These are phyloP conservation scores for Wallacemonas sp. DNA, from an alignment of 208 protist species.

Conservation along the genomic window DNA sequence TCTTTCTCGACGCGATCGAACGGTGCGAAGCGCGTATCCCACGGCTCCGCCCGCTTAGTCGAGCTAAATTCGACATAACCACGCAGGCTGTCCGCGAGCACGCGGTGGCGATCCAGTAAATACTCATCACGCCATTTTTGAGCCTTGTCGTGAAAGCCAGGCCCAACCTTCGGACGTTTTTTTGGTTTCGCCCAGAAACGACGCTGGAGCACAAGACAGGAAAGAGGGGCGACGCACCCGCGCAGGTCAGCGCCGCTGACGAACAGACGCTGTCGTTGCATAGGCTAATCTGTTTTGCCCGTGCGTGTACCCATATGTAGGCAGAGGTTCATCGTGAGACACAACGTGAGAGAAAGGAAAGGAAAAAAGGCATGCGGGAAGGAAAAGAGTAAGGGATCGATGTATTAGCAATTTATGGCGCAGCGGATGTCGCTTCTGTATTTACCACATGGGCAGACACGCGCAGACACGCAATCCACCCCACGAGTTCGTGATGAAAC, in stretches of 20 bases:
- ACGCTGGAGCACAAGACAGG: slow-evolving; percentile 41
- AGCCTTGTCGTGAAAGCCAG: slow-evolving; percentile 87
- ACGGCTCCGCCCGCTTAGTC: slow-evolving; percentile 80
- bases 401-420: no score
- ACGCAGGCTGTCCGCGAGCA: slow-evolving; percentile 81
- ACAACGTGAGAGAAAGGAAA: slow-evolving; percentile 2
- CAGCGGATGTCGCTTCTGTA: no score
- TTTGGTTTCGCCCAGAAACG: slow-evolving; percentile 90
- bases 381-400: no score
- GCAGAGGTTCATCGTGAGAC: neutral
- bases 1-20: slow-evolving; percentile 91
- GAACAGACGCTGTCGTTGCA: slow-evolving; percentile 37
- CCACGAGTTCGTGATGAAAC: no score
- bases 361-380: slow-evolving; percentile 1
- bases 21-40: slow-evolving; percentile 87
- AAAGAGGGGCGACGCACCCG: slow-evolving; percentile 20
- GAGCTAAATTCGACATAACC: slow-evolving; percentile 89
- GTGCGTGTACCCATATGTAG: neutral
- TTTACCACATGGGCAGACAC: no score
- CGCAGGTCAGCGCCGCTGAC: slow-evolving; percentile 56
- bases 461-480: no score
- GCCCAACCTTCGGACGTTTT: slow-evolving; percentile 85
- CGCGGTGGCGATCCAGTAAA: slow-evolving; percentile 80
- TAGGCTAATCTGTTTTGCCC: neutral
- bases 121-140: slow-evolving; percentile 90